Base-by-base conservation (phyloP, 768 basidiomycete genomes). In the Leccinum fibrillosum region DNA sequence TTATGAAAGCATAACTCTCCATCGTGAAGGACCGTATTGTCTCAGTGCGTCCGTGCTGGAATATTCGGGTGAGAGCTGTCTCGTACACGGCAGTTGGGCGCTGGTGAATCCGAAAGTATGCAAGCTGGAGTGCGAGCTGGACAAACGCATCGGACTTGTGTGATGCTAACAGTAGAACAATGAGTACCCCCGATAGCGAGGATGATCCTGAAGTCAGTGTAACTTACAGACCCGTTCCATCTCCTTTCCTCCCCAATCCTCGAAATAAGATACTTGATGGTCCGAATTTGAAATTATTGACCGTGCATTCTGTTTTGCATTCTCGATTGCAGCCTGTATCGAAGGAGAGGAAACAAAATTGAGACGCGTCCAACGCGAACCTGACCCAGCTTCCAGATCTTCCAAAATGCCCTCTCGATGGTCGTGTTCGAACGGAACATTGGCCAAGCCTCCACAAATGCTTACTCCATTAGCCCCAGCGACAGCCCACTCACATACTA, bases 41-140 rank as follows among this genome's bases (percentile, higher is more conserved):
- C 69, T 98, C 95, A 2, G 94, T 97, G 17, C 95, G 83, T 15
- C 93, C 95, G 61, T 87, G 85, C 59, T 87, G 77, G 76, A 95
- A 95, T 71, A 90, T 81, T 25, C 93, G 83, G 2, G 95, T 96
- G 32, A 95, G 80, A 0, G 88, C 91, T 0, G 94, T 97, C 74
- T 98, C 95, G 70, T 98, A 97, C 7, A 91, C 93, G 2, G 95
- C 92, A 4, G 92, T 91, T 65, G 92, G 88, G 57, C 78, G 74
- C 11, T 84, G 85, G 49, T 86, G 89, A 21, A 86, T 84, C 69
- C 82, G 83, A 75, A 89, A 92, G 87, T 90, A 97, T 4, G 94
- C 94, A 10, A 97, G 81, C 69, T 98, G 95, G 19, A 97, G 78
- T 0, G 86, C 90, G 82, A 96, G 89, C 69, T 98, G 95, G 51